Conservation (phyloP, 352 stramenopile genomes). For the Peronospora destructor region DNA sequence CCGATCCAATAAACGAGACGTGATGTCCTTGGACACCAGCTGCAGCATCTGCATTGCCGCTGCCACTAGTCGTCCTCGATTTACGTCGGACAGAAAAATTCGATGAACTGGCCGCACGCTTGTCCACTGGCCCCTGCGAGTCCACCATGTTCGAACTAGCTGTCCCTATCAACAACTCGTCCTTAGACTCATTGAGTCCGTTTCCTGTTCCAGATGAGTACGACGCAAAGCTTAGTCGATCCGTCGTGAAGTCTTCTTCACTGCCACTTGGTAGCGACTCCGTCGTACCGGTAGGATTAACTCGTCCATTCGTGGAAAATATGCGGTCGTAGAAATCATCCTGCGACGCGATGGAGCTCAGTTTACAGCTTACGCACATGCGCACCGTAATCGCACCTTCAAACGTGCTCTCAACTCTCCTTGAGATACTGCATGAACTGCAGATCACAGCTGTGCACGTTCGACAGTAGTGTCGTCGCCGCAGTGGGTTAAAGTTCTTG, state of each 20-base stretch:
- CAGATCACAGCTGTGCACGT: constrained; percentile 68
- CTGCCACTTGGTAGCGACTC: constrained; percentile 27
- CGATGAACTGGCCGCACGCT: constrained; percentile 29
- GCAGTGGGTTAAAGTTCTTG: constrained; percentile 80
- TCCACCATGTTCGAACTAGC: constrained; percentile 7
- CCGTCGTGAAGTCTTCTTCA: constrained; percentile 33
- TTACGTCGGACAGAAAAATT: constrained; percentile 44
- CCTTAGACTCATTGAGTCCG: constrained; percentile 26
- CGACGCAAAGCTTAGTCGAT: constrained; percentile 43
- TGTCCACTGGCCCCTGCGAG: constrained; percentile 24
- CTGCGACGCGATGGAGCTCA: constrained; percentile 55
- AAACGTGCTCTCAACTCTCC: constrained; percentile 49
- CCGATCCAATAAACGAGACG: constrained; percentile 11
- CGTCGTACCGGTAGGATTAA: constrained; percentile 6
- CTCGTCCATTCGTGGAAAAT: constrained; percentile 45
- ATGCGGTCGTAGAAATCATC: constrained; percentile 81
- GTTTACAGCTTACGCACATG: constrained; percentile 79
- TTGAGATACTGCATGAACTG: constrained; percentile 71
- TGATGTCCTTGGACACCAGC: constrained; percentile 17
- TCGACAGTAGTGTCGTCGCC: constrained; percentile 67
- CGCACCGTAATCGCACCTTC: constrained; percentile 52
- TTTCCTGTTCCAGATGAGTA: constrained; percentile 31
- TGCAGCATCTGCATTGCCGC: constrained; percentile 11
- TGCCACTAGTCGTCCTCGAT: constrained; percentile 42
- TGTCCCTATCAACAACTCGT: constrained; percentile 7